Percentiles rank a stretch among this genome's conserved stretches.
phyloP scores from a whole-genome alignment of 768 basidiomycete species.

The Leccinum aurantiacum region DNA sequence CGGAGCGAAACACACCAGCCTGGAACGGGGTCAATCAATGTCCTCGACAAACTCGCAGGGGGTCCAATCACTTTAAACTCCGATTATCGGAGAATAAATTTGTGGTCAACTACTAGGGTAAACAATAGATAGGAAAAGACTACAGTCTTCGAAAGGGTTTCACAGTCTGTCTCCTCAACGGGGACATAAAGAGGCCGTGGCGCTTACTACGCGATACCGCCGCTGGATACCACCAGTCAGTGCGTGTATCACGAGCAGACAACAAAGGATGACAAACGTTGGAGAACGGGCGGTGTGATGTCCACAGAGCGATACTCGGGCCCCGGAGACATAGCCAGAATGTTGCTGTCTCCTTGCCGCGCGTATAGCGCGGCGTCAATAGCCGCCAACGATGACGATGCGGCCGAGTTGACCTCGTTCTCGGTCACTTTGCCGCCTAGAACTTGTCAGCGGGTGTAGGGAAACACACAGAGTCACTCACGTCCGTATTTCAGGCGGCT shows the following conservation, averaged over 20 bases:
- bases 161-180: background rate
- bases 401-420: background rate
- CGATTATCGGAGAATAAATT: conserved; percentile 21
- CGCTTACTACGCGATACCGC: background rate
- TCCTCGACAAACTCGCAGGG: conserved; percentile 18
- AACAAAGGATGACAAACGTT: conserved; percentile 3
- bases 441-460: background rate
- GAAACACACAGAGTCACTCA: conserved; percentile 5
- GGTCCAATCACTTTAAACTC: conserved; percentile 19
- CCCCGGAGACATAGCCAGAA: background rate
- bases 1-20: conserved; percentile 34
- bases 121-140: background rate
- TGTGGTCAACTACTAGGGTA: no score
- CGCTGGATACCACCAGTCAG: conserved; percentile 9
- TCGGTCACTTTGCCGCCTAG: background rate
- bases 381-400: conserved; percentile 7
- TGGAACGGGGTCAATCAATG: conserved; percentile 24
- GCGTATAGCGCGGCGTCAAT: conserved; percentile 1
- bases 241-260: background rate
- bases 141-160: conserved; percentile 26
- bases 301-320: conserved; percentile 5
- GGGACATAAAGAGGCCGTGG: conserved; percentile 6
- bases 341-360: background rate
- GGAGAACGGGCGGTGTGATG: background rate
- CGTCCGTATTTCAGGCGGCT: conserved; percentile 5